Conservation (phyloP, 768 basidiomycete genomes). For the Suillus americanus region DNA sequence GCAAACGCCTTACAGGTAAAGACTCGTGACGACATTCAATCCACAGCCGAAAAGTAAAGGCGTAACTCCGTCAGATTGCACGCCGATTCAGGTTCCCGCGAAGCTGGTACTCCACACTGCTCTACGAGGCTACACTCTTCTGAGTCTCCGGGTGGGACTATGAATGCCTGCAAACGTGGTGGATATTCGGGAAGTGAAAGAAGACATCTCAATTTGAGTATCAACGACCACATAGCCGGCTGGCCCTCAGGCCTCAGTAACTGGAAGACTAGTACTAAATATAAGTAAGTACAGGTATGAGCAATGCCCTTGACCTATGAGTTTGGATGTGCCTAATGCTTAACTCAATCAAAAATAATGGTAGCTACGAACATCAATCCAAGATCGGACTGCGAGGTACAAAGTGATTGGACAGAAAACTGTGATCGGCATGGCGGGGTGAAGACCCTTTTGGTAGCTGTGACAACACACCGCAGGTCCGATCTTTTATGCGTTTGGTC, state of each 20-base stretch:
- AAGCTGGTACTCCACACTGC: neutral
- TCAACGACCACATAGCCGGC: neutral
- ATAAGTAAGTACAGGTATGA: neutral
- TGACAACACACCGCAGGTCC: neutral
- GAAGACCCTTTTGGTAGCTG: neutral
- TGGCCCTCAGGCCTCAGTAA: neutral
- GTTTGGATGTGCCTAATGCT: neutral
- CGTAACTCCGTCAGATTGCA: neutral
- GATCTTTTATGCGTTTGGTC: slow-evolving; percentile 12
- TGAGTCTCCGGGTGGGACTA: neutral
- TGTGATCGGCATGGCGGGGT: slow-evolving; percentile 19
- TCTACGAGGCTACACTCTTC: neutral
- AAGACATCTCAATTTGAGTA: neutral
- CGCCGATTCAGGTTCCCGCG: neutral
- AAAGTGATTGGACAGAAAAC: slow-evolving; percentile 41
- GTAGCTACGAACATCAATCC: slow-evolving; percentile 32
- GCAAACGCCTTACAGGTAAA: neutral
- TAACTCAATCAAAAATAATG: slow-evolving; percentile 1
- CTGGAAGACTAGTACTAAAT: neutral
- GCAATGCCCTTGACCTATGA: neutral
- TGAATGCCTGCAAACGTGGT: neutral
- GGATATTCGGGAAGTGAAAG: neutral
- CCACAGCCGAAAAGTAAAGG: neutral
- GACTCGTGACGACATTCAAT: neutral
- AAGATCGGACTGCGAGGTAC: slow-evolving; percentile 83